Percentiles rank a stretch among this genome's conserved stretches.
Conservation (phyloP, 2,329 filamentous ascomycete genomes). For the Colletotrichum karsti region DNA sequence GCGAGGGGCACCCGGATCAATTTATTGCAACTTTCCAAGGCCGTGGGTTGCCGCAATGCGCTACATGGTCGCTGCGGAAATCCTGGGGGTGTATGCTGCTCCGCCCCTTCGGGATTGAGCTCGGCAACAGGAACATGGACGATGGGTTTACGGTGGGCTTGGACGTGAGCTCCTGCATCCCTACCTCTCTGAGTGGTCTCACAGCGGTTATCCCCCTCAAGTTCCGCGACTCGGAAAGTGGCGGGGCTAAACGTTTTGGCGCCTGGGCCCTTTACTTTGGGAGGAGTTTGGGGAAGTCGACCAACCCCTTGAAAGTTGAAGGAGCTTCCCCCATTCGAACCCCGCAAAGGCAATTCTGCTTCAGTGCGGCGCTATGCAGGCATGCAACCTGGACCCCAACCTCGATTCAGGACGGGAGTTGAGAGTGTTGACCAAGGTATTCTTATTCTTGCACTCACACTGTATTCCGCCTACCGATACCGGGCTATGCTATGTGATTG, state of each 20-base stretch:
- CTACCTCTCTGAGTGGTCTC: background rate
- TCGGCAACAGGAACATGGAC: conserved; percentile 16
- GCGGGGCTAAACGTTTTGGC: conserved; percentile 30
- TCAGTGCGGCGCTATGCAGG: background rate
- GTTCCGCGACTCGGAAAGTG: conserved; percentile 29
- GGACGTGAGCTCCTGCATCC: background rate
- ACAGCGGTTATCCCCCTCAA: conserved; percentile 10
- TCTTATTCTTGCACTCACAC: background rate
- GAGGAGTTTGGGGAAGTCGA: background rate
- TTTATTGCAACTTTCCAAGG: conserved; percentile 27
- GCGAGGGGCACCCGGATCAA: conserved; percentile 10
- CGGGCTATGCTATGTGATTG: background rate
- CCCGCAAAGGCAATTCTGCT: conserved; percentile 15
- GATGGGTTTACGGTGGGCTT: conserved; percentile 5
- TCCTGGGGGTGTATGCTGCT: conserved; percentile 19
- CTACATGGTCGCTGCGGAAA: background rate
- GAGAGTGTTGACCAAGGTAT: background rate
- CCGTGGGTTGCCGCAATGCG: conserved; percentile 19
- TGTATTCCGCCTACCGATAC: background rate
- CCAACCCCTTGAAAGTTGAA: background rate
- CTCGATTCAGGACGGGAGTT: background rate
- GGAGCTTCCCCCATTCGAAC: conserved; percentile 5
- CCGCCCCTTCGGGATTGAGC: conserved; percentile 29
- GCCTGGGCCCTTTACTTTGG: background rate
- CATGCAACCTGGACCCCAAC: background rate